Percentiles rank a stretch among this genome's conserved stretches.
Conservation (phyloP, 1,139 yeast genomes). For the Blastobotrys malaysiensis region DNA sequence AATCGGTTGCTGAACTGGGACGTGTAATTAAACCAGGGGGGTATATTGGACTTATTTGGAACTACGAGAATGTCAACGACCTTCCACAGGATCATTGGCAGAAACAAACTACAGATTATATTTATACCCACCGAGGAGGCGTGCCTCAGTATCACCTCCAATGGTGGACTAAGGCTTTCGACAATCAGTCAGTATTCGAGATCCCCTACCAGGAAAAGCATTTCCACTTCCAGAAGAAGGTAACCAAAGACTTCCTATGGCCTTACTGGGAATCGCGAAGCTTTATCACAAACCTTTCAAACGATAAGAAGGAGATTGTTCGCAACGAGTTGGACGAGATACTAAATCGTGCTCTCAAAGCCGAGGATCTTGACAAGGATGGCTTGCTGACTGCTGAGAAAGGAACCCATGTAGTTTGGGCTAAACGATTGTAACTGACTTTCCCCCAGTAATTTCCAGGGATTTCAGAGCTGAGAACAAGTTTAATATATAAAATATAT, state of each 20-base stretch:
- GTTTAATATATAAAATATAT: too few relatives aligned
- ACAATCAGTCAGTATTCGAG: conserved; percentile 30
- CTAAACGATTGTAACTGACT: not conserved
- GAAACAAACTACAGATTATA: conserved; percentile 28
- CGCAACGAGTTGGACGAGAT: conserved; percentile 33
- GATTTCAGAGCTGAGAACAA: too few relatives aligned
- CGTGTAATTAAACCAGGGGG: conserved; percentile 53
- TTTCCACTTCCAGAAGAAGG: conserved; percentile 27
- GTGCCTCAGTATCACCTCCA: conserved; percentile 59
- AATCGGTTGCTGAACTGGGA: conserved; percentile 45
- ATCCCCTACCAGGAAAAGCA: conserved; percentile 35
- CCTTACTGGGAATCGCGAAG: conserved; percentile 56
- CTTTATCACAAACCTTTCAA: conserved; percentile 47
- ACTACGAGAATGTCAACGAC: conserved; percentile 42
- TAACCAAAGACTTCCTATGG: conserved; percentile 37
- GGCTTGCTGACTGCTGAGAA: conserved; percentile 11
- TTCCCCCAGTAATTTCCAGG: too few relatives aligned
- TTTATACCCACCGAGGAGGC: conserved; percentile 32
- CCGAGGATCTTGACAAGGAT: conserved; percentile 13
- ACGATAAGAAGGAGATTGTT: conserved; percentile 36
- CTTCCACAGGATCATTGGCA: conserved; percentile 32
- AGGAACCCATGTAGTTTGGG: conserved; percentile 18
- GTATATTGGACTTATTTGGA: conserved; percentile 55
- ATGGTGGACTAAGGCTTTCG: conserved; percentile 44
- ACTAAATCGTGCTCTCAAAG: conserved; percentile 16